Evolutionary conservation across 2,329 filamentous ascomycete species (phyloP), one percentile per base, ranked within the genome.

Genomic region (Diatrype stigma): DNA sequence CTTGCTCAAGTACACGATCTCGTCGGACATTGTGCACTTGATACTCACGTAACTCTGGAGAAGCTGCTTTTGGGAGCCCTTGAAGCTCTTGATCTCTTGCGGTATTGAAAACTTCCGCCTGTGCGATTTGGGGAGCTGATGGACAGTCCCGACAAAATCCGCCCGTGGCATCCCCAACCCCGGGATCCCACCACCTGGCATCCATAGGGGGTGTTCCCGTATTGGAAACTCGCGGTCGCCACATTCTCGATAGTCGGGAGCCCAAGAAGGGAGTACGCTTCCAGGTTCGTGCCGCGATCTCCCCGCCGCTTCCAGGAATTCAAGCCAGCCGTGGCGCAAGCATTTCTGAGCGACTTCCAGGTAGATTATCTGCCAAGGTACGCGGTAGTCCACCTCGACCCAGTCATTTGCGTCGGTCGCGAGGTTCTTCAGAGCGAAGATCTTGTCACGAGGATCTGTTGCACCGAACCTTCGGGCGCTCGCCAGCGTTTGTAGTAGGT

Each of bases 361-460:
- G 37, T 57, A 61, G 6, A 51, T 32, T 44, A 60, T 52, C 37
- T 60, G 50, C 58, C 60, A 62, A 2, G 60, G 60, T 2, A 60
- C 30, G 7, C 47, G 40, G 38, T 62, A 62, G 37, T 58, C 55
- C n/a, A 60, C 51, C 7, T 59, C 48, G 30, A 62, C 56, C 60
- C 60, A 62, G 14, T 52, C 32, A 16, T 46, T 16, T 10, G 54
- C 48, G 22, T 62, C 52, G 7, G 28, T 53, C 32, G 58, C 50
- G 16, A 61, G 52, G 30, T 58, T 59, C 16, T 55, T 52, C 46
- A 60, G 50, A 3, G 60, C 55, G 42, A 55, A 61, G 23, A 62
- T 49, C 26, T 56, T 56, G 32, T 62, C 59, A 26, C 59, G 54
- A 11, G 59, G 56, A 42, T 62, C 56, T 3, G 59, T 62, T n/a